phyloP scores from a whole-genome alignment of 108 stramenopile species.

The Cylindrotheca fusiformis region DNA sequence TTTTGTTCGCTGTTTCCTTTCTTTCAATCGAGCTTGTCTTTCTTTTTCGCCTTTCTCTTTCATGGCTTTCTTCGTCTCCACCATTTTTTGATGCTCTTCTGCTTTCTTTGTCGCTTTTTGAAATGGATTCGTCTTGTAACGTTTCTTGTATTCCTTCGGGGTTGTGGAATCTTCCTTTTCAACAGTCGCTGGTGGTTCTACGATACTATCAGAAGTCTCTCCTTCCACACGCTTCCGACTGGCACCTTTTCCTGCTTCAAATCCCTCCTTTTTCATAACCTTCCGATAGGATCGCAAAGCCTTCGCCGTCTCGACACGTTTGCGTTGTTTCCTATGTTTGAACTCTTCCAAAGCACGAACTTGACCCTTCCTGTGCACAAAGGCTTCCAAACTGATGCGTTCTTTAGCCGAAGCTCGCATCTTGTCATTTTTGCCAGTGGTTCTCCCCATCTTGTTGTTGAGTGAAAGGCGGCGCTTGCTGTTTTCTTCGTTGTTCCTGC shows the following conservation, averaged over 20 bases:
- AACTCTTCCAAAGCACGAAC: conserved; percentile 63
- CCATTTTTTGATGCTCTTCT: conserved; percentile 22
- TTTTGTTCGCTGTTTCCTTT: conserved; percentile 47
- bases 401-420: not conserved
- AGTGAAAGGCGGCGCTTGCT: not conserved
- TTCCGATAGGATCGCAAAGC: conserved; percentile 56
- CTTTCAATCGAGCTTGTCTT: conserved; percentile 26
- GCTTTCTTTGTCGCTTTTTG: conserved; percentile 43
- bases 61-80: not conserved
- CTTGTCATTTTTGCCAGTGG: too few species aligned
- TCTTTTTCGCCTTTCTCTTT: conserved; percentile 28
- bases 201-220: not conserved
- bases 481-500: not conserved
- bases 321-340: conserved; percentile 54
- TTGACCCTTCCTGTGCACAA: conserved; percentile 47
- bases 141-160: not conserved
- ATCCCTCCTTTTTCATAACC: conserved; percentile 70
- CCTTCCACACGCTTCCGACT: conserved; percentile 43
- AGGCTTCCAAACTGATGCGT: conserved; percentile 19
- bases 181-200: not conserved
- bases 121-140: conserved; percentile 28
- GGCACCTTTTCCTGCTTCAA: conserved; percentile 66
- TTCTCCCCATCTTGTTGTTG: conserved; percentile 2
- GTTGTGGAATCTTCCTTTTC: not conserved
- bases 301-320: conserved; percentile 57